These are phyloP conservation scores for Yamadazyma kanchanaburiensis DNA, from an alignment of 1,139 yeast genomes.

Conservation along the genomic window DNA sequence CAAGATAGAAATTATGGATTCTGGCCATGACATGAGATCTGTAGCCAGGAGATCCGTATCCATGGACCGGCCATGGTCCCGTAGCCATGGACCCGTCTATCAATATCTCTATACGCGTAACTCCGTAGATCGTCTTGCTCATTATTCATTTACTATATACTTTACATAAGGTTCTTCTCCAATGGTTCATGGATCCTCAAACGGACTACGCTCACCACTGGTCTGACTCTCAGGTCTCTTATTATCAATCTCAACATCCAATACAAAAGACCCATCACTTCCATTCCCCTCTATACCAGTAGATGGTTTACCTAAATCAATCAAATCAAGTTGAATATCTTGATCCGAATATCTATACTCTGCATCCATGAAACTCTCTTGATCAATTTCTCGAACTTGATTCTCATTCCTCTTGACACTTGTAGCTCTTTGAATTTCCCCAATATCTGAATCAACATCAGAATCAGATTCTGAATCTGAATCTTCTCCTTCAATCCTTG, in stretches of 20 bases:
- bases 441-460: slow-evolving; percentile 48
- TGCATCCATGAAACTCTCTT: no score
- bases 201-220: slow-evolving; percentile 24
- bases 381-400: slow-evolving; percentile 7
- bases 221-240: slow-evolving; percentile 15
- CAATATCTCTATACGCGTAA: no score
- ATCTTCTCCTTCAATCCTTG: slow-evolving; percentile 16
- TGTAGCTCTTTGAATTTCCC: slow-evolving; percentile 45
- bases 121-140: no score
- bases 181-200: slow-evolving; percentile 23
- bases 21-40: no score
- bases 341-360: no score
- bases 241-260: slow-evolving; percentile 34
- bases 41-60: no score
- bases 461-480: slow-evolving; percentile 24
- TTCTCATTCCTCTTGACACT: slow-evolving; percentile 24
- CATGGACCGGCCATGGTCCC: no score
- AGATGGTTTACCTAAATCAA: slow-evolving; percentile 13
- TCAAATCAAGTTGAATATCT: slow-evolving; percentile 12
- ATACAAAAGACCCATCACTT: slow-evolving; percentile 29
- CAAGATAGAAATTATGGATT: no score
- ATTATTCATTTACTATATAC: no score
- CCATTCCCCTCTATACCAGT: slow-evolving; percentile 5
- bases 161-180: no score
- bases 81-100: no score